Conservation (phyloP, 1,284 basidiomycete genomes). For the Sporisorium iseilematis-ciliati region DNA sequence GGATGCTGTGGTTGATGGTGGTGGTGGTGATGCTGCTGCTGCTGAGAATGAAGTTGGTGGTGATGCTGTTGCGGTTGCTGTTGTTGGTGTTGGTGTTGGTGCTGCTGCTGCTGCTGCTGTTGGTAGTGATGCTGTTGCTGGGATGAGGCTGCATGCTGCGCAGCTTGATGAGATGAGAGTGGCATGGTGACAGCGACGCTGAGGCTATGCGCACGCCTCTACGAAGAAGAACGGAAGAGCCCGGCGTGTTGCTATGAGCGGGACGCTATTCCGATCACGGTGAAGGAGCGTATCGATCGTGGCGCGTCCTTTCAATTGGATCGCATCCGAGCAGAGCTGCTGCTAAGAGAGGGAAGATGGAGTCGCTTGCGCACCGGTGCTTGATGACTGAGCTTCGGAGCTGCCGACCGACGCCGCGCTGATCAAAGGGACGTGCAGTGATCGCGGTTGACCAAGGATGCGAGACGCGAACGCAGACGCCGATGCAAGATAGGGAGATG, state of each 20-base stretch:
- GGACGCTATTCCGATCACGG: slow-evolving; percentile 1
- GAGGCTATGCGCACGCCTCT: background rate
- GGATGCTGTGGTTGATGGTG: slow-evolving; percentile 6
- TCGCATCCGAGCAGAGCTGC: slow-evolving; percentile 7
- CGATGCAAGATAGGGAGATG: too few species aligned
- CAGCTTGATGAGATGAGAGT: slow-evolving; percentile 21
- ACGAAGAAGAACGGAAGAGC: background rate
- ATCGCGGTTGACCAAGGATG: background rate
- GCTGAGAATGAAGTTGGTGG: slow-evolving; percentile 9
- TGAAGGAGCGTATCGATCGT: background rate
- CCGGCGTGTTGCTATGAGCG: background rate
- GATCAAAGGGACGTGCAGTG: background rate
- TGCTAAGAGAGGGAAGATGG: background rate
- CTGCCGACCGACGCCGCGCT: background rate
- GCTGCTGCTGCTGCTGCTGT: slow-evolving; percentile 11
- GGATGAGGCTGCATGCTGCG: slow-evolving; percentile 22
- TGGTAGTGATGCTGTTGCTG: slow-evolving; percentile 18
- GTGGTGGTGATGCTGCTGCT: slow-evolving; percentile 11
- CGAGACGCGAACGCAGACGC: background rate
- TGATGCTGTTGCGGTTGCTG: slow-evolving; percentile 16
- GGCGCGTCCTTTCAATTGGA: background rate
- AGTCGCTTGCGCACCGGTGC: background rate
- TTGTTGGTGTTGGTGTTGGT: slow-evolving; percentile 10
- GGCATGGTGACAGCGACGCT: slow-evolving; percentile 23
- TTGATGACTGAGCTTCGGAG: background rate